These are phyloP conservation scores for Clarireedia monteithiana DNA, from an alignment of 2,329 filamentous ascomycete species.

Conservation along the genomic window DNA sequence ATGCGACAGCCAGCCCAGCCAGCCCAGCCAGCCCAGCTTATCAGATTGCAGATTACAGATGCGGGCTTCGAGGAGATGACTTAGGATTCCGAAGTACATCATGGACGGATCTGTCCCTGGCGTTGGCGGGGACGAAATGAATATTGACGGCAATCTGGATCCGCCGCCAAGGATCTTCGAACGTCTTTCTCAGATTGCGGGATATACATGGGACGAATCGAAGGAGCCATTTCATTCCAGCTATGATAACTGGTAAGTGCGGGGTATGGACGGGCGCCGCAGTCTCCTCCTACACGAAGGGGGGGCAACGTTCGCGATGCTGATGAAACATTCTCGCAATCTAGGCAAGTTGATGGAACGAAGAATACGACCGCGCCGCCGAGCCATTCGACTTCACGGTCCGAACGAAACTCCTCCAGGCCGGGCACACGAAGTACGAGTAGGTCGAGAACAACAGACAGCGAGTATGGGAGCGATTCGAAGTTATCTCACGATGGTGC, in stretches of 20 bases:
- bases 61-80: no score
- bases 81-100: not conserved
- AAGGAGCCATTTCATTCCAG: constrained; percentile 52
- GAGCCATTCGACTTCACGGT: constrained; percentile 32
- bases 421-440: constrained; percentile 9
- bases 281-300: not conserved
- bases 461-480: constrained; percentile 18
- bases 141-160: constrained; percentile 43
- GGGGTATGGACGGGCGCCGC: not conserved
- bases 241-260: constrained; percentile 76
- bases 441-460: not conserved
- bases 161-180: constrained; percentile 64
- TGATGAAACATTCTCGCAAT: not conserved
- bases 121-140: constrained; percentile 20
- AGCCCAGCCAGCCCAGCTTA: no score
- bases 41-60: no score
- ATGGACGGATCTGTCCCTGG: constrained; percentile 23
- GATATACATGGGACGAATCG: constrained; percentile 70
- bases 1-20: no score
- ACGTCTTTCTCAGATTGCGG: constrained; percentile 62
- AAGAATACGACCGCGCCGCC: constrained; percentile 29
- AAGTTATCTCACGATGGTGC: constrained; percentile 6
- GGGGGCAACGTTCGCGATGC: not conserved
- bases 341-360: constrained; percentile 59
- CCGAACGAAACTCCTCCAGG: constrained; percentile 12